phyloP scores from a whole-genome alignment of 2,329 filamentous ascomycete species.

The Alternaria consortialis region DNA sequence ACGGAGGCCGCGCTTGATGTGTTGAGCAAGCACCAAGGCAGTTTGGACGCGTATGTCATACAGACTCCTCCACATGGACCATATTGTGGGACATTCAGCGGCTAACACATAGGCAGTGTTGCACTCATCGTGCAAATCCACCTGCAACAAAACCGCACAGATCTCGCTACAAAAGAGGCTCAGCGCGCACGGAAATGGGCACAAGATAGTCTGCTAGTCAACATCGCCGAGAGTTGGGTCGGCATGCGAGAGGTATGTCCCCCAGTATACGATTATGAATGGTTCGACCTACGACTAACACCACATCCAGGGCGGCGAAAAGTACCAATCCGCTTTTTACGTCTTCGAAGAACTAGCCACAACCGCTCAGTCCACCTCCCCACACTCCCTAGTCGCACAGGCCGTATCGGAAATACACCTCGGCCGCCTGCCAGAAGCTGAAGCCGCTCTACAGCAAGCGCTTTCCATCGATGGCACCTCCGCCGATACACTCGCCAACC shows the following conservation, averaged over 20 bases:
- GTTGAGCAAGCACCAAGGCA: conserved; percentile 84
- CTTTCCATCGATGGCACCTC: conserved; percentile 76
- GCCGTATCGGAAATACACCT: conserved; percentile 92
- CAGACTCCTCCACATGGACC: background rate
- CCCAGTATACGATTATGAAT: background rate
- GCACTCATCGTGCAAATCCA: conserved; percentile 92
- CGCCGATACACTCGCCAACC: conserved; percentile 81
- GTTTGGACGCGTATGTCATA: conserved; percentile 70
- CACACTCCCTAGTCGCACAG: conserved; percentile 81
- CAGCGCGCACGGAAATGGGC: conserved; percentile 88
- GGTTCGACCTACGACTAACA: conserved; percentile 27
- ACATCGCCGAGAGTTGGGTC: conserved; percentile 95
- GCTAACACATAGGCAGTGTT: conserved; percentile 64
- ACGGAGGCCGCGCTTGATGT: conserved; percentile 85
- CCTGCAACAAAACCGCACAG: conserved; percentile 87
- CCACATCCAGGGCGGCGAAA: conserved; percentile 78
- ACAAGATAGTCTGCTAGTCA: conserved; percentile 91
- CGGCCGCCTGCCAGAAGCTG: conserved; percentile 86
- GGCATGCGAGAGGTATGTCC: conserved; percentile 79
- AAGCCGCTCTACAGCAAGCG: conserved; percentile 84
- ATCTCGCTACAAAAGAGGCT: conserved; percentile 91
- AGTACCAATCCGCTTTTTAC: conserved; percentile 97
- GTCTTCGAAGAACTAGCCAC: conserved; percentile 97
- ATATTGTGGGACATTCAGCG: background rate
- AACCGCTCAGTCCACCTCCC: conserved; percentile 79